Percentiles rank a stretch among this genome's conserved stretches.
phyloP scores from a whole-genome alignment of 805 yeast genomes.

The Cephaloascus albidus region DNA sequence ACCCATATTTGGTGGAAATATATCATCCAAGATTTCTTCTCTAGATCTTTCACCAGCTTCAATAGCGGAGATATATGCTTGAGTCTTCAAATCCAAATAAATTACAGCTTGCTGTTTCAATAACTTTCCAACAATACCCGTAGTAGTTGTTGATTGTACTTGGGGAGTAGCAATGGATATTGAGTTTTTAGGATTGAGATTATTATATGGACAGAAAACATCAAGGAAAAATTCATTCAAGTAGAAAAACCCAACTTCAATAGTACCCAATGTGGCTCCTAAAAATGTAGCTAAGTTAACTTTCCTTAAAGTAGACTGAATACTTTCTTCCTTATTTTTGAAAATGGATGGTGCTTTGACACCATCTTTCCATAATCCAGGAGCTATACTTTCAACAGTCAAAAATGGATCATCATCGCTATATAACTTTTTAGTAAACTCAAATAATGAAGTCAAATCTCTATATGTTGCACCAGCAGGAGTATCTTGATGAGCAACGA shows the following conservation, averaged over 20 bases:
- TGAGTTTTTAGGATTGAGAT: conserved; percentile 37
- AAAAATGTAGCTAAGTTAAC: conserved; percentile 83
- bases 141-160: conserved; percentile 13
- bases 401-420: conserved; percentile 66
- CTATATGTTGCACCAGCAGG: conserved; percentile 58
- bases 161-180: conserved; percentile 18
- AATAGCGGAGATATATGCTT: conserved; percentile 85
- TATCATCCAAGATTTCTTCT: conserved; percentile 60
- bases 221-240: conserved; percentile 79
- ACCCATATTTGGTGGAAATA: conserved; percentile 63
- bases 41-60: conserved; percentile 54
- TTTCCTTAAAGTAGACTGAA: conserved; percentile 63
- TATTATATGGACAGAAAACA: conserved; percentile 75
- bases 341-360: conserved; percentile 47
- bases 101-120: conserved; percentile 75
- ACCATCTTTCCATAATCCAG: conserved; percentile 64
- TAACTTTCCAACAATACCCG: conserved; percentile 43
- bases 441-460: conserved; percentile 66
- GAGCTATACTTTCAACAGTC: conserved; percentile 59
- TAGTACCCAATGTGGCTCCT: conserved; percentile 76
- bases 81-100: conserved; percentile 85
- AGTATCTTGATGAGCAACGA: conserved; percentile 56
- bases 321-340: conserved; percentile 50
- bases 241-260: conserved; percentile 81
- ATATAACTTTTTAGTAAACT: conserved; percentile 64